A percentile compares a stretch with the other conserved stretches of the same genome.
Evolutionary conservation across 2,329 filamentous ascomycete species (phyloP).

Genomic region (Alternaria sp.): DNA sequence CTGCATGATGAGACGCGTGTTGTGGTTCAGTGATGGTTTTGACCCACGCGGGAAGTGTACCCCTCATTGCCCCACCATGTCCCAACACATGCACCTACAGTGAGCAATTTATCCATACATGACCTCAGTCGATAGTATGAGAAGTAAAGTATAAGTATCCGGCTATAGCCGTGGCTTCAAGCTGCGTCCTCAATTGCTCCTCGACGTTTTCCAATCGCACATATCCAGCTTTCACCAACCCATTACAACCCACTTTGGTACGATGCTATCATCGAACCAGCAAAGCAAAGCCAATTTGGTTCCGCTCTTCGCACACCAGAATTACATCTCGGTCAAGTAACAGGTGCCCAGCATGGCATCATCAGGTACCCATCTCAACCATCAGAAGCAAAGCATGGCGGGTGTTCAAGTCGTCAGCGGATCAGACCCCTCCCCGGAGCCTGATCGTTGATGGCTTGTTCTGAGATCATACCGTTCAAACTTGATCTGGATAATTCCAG

Average conservation of each 20-base stretch:
- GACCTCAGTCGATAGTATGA: not conserved
- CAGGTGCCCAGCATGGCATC: slow-evolving; percentile 13
- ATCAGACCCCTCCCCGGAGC: not conserved
- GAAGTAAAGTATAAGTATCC: not conserved
- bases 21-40: not conserved
- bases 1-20: not conserved
- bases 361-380: slow-evolving; percentile 26
- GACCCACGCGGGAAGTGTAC: slow-evolving; percentile 3
- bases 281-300: not conserved
- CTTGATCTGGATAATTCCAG: slow-evolving; percentile 89
- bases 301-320: slow-evolving; percentile 3
- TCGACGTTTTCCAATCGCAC: not conserved
- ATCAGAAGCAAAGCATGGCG: slow-evolving; percentile 30
- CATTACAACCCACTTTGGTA: slow-evolving; percentile 9
- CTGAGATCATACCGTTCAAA: slow-evolving; percentile 68
- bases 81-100: slow-evolving; percentile 11
- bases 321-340: slow-evolving; percentile 17
- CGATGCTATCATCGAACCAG: slow-evolving; percentile 20
- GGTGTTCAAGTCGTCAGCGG: slow-evolving; percentile 18
- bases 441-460: slow-evolving; percentile 12
- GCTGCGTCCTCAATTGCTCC: not conserved
- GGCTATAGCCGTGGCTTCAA: not conserved
- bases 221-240: not conserved
- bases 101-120: slow-evolving; percentile 2
- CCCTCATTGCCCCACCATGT: slow-evolving; percentile 22